phyloP scores from a whole-genome alignment of 2,329 filamentous ascomycete genomes.

The Fragosphaeria purpurea region DNA sequence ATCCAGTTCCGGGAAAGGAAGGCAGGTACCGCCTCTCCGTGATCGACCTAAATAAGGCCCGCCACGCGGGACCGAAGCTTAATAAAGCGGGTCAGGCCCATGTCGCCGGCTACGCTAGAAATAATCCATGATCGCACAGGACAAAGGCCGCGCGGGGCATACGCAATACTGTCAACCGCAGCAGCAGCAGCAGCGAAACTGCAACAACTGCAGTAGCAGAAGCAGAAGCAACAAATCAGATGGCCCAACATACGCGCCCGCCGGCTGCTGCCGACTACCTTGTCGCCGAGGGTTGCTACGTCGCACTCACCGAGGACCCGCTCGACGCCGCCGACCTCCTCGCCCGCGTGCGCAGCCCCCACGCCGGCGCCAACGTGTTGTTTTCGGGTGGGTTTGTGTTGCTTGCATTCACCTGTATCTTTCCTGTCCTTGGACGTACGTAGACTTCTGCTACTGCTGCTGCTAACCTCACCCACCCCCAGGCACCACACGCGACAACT shows the following conservation, averaged over 20 bases:
- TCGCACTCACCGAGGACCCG: slow-evolving; percentile 54
- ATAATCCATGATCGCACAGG: too few species aligned
- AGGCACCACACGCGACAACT: slow-evolving; percentile 72
- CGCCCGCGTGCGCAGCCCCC: slow-evolving; percentile 58
- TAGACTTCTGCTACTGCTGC: not conserved
- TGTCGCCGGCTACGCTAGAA: too few species aligned
- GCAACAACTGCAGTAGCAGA: too few species aligned
- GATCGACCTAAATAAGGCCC: too few species aligned
- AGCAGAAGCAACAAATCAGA: not conserved
- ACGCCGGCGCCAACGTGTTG: slow-evolving; percentile 65
- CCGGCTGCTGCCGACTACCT: slow-evolving; percentile 18
- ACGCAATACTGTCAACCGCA: too few species aligned
- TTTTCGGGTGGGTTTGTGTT: slow-evolving; percentile 50
- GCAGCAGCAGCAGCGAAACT: too few species aligned
- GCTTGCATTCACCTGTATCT: too few species aligned
- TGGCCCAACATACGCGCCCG: not conserved
- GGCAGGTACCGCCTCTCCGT: too few species aligned
- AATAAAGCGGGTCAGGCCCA: too few species aligned
- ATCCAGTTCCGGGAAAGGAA: too few species aligned
- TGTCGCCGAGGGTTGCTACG: slow-evolving; percentile 41
- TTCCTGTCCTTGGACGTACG: not conserved
- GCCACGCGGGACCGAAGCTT: too few species aligned
- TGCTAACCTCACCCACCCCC: slow-evolving; percentile 9
- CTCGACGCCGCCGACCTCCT: slow-evolving; percentile 51
- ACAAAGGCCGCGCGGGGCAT: too few species aligned